These are phyloP conservation scores for Luvunga scandens DNA, from an alignment of 345 rosid species.

Conservation along the genomic window DNA sequence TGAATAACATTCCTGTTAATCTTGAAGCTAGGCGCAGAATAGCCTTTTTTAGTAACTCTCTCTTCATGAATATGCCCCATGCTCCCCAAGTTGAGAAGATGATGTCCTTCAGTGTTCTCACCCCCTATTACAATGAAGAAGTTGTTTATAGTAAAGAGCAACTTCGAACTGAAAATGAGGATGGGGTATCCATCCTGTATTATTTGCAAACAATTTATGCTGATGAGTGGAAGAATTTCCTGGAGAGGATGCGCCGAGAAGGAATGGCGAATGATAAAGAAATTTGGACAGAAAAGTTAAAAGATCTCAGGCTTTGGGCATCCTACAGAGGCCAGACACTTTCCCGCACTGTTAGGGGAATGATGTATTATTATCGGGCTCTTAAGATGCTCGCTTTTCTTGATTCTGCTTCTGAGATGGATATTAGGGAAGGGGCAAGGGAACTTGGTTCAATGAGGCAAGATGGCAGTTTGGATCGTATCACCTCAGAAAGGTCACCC, in stretches of 20 bases:
- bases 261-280: slow-evolving; percentile 71
- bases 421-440: slow-evolving; percentile 66
- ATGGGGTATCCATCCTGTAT: slow-evolving; percentile 85
- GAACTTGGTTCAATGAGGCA: slow-evolving; percentile 77
- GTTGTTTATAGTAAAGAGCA: slow-evolving; percentile 88
- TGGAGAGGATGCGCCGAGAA: slow-evolving; percentile 89
- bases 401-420: slow-evolving; percentile 97
- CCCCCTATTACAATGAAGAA: slow-evolving; percentile 93
- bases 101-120: slow-evolving; percentile 95
- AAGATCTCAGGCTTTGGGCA: slow-evolving; percentile 95
- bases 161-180: slow-evolving; percentile 85
- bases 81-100: slow-evolving; percentile 99
- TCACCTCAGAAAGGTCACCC: slow-evolving; percentile 39
- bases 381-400: slow-evolving; percentile 93
- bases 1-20: slow-evolving; percentile 77
- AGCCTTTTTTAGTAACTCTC: slow-evolving; percentile 94
- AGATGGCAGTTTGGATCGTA: slow-evolving; percentile 40
- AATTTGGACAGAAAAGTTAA: slow-evolving; percentile 71
- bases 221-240: slow-evolving; percentile 92
- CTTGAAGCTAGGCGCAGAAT: slow-evolving; percentile 94
- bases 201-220: slow-evolving; percentile 88
- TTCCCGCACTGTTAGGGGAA: slow-evolving; percentile 93
- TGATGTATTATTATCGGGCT: slow-evolving; percentile 98
- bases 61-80: slow-evolving; percentile 97
- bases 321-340: slow-evolving; percentile 98